Base-by-base conservation (phyloP, 73 alveolate species). In the Paramecium caudatum region DNA sequence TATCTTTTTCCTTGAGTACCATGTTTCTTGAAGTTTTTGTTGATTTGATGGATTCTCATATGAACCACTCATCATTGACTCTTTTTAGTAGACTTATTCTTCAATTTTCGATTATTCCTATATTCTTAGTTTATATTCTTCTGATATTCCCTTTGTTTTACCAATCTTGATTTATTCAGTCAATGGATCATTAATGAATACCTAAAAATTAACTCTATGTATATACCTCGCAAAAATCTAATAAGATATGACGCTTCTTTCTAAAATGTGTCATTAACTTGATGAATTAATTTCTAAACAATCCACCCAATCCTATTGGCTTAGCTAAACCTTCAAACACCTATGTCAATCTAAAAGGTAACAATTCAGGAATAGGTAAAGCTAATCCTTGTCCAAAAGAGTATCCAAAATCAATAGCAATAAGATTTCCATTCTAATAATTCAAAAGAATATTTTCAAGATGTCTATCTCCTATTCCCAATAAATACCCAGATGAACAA, bases 391-490 rank as follows among this genome's bases (percentile, higher is more conserved):
- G 91, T 25, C 99, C 99, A 92, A 98, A 98, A 5, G 99, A 97
- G 36, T 96, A 97, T 43, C 99, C 99, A 83, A 98, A 98, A 95
- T 98, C 99, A 25, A 98, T 98, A 15, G 99, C 97, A 4, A 97
- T 95, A 4, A 98, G 91, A 50, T 97, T 97, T 4, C 99, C 99
- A 91, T 94, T 97, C 19, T 94, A 90, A 16, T 95, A 93, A 91
- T 97, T 97, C 39, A 98, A 93, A 47, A 98, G 90, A 95, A 97
- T 97, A 94, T 98, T 98, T 82, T 98, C 99, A 81, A 98, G 91
- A 97, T 98, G 99, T 49, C 99, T 93, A 94, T 98, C 99, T 0
- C 99, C 99, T n/a, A 98, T 96, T 21, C 99, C 99, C 45, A 98
- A 91, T 41, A 98, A 94, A 90, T 98, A 98, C 46, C 98, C 96